phyloP scores from a whole-genome alignment of 1,284 basidiomycete genomes.

The Neonothopanus nambi region DNA sequence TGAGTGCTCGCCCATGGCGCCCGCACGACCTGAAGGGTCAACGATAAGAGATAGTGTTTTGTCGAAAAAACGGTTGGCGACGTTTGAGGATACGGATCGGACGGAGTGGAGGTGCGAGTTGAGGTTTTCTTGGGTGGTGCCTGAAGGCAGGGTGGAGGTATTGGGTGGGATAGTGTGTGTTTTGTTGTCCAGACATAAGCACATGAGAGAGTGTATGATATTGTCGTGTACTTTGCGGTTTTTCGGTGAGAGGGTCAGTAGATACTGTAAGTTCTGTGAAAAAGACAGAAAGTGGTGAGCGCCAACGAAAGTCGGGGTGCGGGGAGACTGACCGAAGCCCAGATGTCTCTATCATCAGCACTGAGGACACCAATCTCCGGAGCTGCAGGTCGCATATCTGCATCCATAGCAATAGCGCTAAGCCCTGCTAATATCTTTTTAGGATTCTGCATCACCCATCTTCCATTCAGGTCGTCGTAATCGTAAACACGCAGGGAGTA shows the following conservation, averaged over 20 bases:
- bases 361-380: slow-evolving; percentile 68
- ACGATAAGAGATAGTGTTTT: slow-evolving; percentile 85
- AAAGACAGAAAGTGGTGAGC: slow-evolving; percentile 21
- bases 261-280: slow-evolving; percentile 67
- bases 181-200: slow-evolving; percentile 67
- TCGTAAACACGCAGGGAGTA: slow-evolving; percentile 79
- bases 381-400: slow-evolving; percentile 23
- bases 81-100: slow-evolving; percentile 64
- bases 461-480: slow-evolving; percentile 23
- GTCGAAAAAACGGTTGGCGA: slow-evolving; percentile 91
- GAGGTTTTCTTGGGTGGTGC: slow-evolving; percentile 39
- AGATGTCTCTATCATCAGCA: slow-evolving; percentile 80
- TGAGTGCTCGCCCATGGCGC: slow-evolving; percentile 91
- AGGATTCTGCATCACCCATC: slow-evolving; percentile 35
- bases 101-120: slow-evolving; percentile 82
- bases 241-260: slow-evolving; percentile 64
- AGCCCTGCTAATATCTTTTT: slow-evolving; percentile 71
- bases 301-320: neutral
- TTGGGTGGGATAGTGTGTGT: slow-evolving; percentile 47
- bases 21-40: slow-evolving; percentile 84
- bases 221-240: slow-evolving; percentile 64
- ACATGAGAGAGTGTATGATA: slow-evolving; percentile 79
- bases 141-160: slow-evolving; percentile 20
- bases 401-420: slow-evolving; percentile 71
- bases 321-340: slow-evolving; percentile 68